Evolutionary conservation across 2,329 filamentous ascomycete species (phyloP), one percentile per base, ranked within the genome.

Genomic region (Curvularia sp.): DNA sequence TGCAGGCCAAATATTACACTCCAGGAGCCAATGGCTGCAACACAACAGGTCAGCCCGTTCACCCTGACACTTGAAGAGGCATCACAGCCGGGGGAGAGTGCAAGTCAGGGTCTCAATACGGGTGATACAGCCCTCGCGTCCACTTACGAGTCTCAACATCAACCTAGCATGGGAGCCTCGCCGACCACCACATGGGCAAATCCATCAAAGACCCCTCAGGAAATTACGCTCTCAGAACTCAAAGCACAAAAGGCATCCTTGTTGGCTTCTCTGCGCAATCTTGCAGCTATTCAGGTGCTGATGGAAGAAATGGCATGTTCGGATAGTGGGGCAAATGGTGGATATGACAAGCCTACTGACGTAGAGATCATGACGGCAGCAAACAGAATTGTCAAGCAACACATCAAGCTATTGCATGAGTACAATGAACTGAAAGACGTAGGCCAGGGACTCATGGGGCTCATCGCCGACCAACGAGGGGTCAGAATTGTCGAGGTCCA

Each of bases 391-490:
- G 85, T 89, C 50, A 83, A 86, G 53, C 78, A 79, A 30, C 88
- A 91, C 71, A 91, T 91, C 68, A 81, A 81, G 57, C 78, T 88
- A 3, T 79, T 91, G 30, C 87, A 90, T 63, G 79, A 85, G 56
- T 91, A 91, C 76, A 91, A 91, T 67, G 88, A 90, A 72, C 86
- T 90, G 66, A 86, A 87, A 61, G 89, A 91, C 72, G 79, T 89
- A 7, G 88, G 85, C 0, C 83, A 87, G 68, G 88, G 87, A 0
- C 69, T 91, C 28, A 82, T 90, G 76, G 87, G 87, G 0, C 75
- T 91, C 66, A 85, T 91, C 71, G 88, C 89, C 3, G 88, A 91
- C 57, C 81, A 83, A 60, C 78, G 86, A 41, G 87, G 86, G 8
- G 80, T 85, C 43, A 79, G 85, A 55, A 80, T 86, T 52, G 71